A percentile compares a stretch with the other conserved stretches of the same genome.
Conservation (phyloP, 2,329 filamentous ascomycete genomes). For the Talaromyces pinophilus region DNA sequence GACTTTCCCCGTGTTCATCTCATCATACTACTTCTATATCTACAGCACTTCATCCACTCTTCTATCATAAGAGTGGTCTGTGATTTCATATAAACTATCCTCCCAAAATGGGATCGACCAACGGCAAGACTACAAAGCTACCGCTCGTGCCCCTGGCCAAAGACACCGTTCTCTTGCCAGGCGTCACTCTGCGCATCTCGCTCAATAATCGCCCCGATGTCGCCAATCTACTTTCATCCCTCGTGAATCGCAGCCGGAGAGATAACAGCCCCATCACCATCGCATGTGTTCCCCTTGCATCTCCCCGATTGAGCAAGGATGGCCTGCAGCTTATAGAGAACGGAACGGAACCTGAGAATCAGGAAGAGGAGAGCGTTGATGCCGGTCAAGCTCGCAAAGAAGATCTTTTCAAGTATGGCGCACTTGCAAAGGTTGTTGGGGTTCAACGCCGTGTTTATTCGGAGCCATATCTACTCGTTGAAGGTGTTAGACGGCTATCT, state of each 20-base stretch:
- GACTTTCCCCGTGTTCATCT: not conserved
- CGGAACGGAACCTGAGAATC: conserved; percentile 50
- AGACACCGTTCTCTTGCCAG: conserved; percentile 80
- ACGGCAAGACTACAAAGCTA: conserved; percentile 50
- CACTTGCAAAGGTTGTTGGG: conserved; percentile 74
- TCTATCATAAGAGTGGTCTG: not conserved
- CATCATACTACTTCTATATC: not conserved
- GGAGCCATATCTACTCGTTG: conserved; percentile 81
- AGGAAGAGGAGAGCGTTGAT: conserved; percentile 54
- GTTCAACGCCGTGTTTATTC: conserved; percentile 73
- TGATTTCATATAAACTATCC: not conserved
- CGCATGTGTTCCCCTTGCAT: conserved; percentile 82
- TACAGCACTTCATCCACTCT: not conserved
- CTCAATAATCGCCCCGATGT: conserved; percentile 84
- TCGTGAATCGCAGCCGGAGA: conserved; percentile 74
- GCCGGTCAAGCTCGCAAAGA: conserved; percentile 63
- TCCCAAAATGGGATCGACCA: conserved; percentile 39
- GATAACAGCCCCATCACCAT: conserved; percentile 71
- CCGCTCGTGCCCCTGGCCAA: conserved; percentile 81
- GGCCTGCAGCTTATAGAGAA: conserved; percentile 75
- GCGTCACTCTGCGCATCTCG: conserved; percentile 79
- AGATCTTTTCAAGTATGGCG: conserved; percentile 81
- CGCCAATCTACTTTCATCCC: conserved; percentile 78
- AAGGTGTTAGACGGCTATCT: conserved; percentile 76
- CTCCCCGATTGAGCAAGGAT: conserved; percentile 69